phyloP scores from a whole-genome alignment of 1,284 basidiomycete species.

The Ganoderma meredithae region DNA sequence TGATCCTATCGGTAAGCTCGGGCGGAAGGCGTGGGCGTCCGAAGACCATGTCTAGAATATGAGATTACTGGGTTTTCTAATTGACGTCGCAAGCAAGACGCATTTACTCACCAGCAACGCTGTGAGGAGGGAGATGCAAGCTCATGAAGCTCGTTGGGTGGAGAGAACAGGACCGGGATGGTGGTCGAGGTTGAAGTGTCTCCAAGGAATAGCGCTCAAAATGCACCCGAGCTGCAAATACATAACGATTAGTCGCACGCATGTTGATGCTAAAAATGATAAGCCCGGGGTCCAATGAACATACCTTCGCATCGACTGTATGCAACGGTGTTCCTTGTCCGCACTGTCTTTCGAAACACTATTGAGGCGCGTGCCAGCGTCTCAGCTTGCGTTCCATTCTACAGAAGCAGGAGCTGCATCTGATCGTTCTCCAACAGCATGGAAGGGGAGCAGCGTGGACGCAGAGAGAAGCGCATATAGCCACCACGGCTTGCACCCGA shows the following conservation, averaged over 20 bases:
- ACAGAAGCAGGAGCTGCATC: not conserved
- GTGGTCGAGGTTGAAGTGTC: not conserved
- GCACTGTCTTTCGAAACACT: not conserved
- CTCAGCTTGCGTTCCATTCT: not conserved
- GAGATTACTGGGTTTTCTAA: not conserved
- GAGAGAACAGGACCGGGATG: not conserved
- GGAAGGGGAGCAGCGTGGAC: not conserved
- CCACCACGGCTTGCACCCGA: not conserved
- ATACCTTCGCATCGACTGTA: not conserved
- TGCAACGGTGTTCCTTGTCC: not conserved
- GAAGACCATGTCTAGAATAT: not conserved
- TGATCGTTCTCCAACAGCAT: not conserved
- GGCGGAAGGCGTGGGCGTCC: not conserved
- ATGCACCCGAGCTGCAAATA: not conserved
- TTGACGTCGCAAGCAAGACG: not conserved
- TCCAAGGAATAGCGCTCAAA: not conserved
- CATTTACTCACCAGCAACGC: not conserved
- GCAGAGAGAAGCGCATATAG: not conserved
- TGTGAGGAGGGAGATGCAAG: not conserved
- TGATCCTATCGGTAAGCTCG: constrained; percentile 3
- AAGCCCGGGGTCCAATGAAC: not conserved
- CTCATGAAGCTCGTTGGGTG: not conserved
- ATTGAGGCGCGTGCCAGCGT: not conserved
- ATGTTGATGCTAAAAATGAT: not conserved
- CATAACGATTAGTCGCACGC: not conserved